Evolutionary conservation across 2,329 filamentous ascomycete genomes (phyloP), one percentile per base, ranked within the genome.

Genomic region (Aspergillus fumigatiaffinis): DNA sequence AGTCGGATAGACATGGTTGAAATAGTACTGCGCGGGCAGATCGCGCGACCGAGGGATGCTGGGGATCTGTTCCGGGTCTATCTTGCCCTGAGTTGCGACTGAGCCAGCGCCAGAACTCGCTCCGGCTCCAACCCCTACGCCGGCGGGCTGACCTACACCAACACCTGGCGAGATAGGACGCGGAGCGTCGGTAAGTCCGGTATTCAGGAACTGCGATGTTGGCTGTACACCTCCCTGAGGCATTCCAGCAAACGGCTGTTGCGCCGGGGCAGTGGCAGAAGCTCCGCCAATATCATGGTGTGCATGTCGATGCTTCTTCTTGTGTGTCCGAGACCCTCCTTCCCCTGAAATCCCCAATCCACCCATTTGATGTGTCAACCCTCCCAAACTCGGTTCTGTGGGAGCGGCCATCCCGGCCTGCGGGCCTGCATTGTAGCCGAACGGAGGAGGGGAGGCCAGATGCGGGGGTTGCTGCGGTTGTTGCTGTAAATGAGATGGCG

Each of bases 261-360:
- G 85, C 35, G 85, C 86, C 51, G 86, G 54, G 12, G 63, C 60
- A 25, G 63, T 55, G 28, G 60, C 85, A 4, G 81, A 81, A 12
- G 87, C 82, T 23, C 89, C 85, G 63, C 93, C 91, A 53, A 97
- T 85, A 42, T 86, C 88, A 74, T 97, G 93, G 74, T 96, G 90
- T 62, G 92, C 93, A 76, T 97, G 93, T 58, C 91, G 86, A 73
- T 97, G 89, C 82, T 96, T 97, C 85, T 96, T 97, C 82, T 92
- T 89, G 52, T 78, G 75, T 41, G 73, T 64, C 72, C 86, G 77
- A 52, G 71, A 64, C 53, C 68, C 71, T 56, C 69, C 64, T 55
- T 83, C 80, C 53, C 70, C 74, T 35, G 82, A 85, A 64, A 96
- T 78, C 44, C 82, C 87, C 83, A 95, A 84, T 59, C 86, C 86